Evolutionary conservation across 176 grass and related monocot species (phyloP).

Genomic region (Avena sativa): DNA sequence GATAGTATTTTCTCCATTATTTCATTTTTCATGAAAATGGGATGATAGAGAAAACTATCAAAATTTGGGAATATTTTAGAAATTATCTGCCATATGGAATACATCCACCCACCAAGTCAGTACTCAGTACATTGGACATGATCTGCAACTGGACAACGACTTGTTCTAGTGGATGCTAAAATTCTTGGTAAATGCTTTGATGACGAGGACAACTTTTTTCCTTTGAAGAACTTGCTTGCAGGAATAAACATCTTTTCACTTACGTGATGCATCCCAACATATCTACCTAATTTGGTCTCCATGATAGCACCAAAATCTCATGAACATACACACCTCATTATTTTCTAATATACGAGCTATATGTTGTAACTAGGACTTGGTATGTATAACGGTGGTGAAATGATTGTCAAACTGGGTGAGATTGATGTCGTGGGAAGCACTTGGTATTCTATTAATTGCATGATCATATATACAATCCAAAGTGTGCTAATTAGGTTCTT

Average conservation of each 20-base stretch:
- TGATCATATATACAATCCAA: not conserved
- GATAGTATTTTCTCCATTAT: not conserved
- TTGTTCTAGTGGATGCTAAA: conserved; percentile 26
- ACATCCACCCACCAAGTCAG: not conserved
- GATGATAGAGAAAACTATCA: not conserved
- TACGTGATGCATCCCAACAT: conserved; percentile 31
- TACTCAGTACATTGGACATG: not conserved
- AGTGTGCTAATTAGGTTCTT: conserved; percentile 16
- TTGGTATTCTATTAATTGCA: conserved; percentile 36
- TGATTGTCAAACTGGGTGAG: conserved; percentile 33
- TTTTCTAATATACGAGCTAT: not conserved
- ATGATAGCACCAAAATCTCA: conserved; percentile 43
- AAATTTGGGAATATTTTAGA: conserved; percentile 15
- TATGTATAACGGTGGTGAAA: not conserved
- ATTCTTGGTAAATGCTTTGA: conserved; percentile 33
- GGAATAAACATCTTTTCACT: conserved; percentile 9
- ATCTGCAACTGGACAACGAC: not conserved
- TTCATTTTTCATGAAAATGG: not conserved
- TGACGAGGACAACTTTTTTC: conserved; percentile 24
- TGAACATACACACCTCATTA: not conserved
- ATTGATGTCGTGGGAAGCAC: conserved; percentile 46
- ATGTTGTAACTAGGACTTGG: not conserved
- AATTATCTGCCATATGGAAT: not conserved
- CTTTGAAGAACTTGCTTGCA: conserved; percentile 26
- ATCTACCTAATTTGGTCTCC: conserved; percentile 44